Evolutionary conservation across 768 basidiomycete genomes (phyloP).

Genomic region (Saitozyma sp.): DNA sequence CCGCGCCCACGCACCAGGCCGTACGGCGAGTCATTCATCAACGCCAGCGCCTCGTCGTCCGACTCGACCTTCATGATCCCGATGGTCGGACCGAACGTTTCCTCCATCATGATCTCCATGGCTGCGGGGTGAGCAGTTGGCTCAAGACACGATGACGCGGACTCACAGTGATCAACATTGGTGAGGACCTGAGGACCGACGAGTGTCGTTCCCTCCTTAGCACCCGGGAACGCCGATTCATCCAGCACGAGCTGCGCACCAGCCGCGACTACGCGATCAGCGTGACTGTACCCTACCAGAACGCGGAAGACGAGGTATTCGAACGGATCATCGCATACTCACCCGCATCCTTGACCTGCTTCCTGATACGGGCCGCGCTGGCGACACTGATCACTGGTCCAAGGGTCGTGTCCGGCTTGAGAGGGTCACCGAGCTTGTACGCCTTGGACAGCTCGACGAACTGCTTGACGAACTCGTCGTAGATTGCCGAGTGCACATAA

Average conservation of each 20-base stretch:
- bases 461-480: constrained; percentile 72
- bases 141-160: neutral
- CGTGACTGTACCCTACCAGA: neutral
- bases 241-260: constrained; percentile 78
- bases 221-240: constrained; percentile 64
- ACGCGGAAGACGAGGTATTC: neutral
- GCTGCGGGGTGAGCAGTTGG: constrained; percentile 53
- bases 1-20: constrained; percentile 60
- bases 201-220: constrained; percentile 72
- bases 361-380: constrained; percentile 78
- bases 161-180: constrained; percentile 82
- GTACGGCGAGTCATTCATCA: constrained; percentile 97
- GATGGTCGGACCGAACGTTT: constrained; percentile 87
- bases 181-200: constrained; percentile 89
- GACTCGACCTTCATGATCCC: constrained; percentile 83
- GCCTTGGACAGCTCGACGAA: constrained; percentile 75
- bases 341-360: constrained; percentile 84
- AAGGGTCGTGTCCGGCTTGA: constrained; percentile 68
- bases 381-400: constrained; percentile 91
- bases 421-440: constrained; percentile 87
- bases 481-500: constrained; percentile 85
- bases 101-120: constrained; percentile 89
- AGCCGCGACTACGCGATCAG: constrained; percentile 59
- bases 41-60: constrained; percentile 79
- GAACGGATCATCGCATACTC: constrained; percentile 24